Evolutionary conservation across 225 moss, liverwort and hornwort species (phyloP).

Genomic region (Ulota crispa): DNA sequence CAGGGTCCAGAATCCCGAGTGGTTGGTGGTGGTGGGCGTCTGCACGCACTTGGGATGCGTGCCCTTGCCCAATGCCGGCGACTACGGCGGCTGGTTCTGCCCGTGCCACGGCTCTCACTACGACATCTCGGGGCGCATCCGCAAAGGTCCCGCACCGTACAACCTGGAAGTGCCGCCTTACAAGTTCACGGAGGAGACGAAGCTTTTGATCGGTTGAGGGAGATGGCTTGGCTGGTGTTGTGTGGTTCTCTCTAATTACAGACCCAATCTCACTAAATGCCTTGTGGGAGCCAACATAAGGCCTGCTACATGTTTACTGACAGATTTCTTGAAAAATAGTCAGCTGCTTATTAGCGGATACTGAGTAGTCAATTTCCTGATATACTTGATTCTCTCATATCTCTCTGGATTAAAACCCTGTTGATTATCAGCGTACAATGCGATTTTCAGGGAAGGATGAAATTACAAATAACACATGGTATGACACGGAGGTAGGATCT

Average conservation of each 20-base stretch:
- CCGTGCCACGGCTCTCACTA: constrained; percentile 54
- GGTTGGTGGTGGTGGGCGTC: constrained; percentile 48
- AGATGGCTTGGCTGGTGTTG: not conserved
- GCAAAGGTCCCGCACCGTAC: constrained; percentile 50
- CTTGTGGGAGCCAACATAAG: not conserved
- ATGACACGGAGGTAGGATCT: not conserved
- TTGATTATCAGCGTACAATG: not conserved
- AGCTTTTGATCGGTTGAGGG: constrained; percentile 43
- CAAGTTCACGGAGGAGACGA: constrained; percentile 43
- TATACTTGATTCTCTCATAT: too few relatives aligned
- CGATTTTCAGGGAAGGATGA: not conserved
- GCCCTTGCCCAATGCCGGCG: constrained; percentile 47
- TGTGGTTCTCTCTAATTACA: not conserved
- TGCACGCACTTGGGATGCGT: constrained; percentile 50
- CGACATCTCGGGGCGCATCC: constrained; percentile 50
- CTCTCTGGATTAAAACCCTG: not conserved
- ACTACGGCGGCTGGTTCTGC: constrained; percentile 52
- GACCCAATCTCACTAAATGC: not conserved
- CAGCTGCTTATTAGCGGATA: too few relatives aligned
- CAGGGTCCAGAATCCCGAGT: constrained; percentile 42
- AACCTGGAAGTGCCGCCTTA: constrained; percentile 52
- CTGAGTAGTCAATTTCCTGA: too few relatives aligned
- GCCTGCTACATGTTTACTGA: too few relatives aligned
- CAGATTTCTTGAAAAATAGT: too few relatives aligned
- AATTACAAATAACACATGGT: not conserved